phyloP scores from a whole-genome alignment of 345 rosid species.

The Boechera retrofracta region DNA sequence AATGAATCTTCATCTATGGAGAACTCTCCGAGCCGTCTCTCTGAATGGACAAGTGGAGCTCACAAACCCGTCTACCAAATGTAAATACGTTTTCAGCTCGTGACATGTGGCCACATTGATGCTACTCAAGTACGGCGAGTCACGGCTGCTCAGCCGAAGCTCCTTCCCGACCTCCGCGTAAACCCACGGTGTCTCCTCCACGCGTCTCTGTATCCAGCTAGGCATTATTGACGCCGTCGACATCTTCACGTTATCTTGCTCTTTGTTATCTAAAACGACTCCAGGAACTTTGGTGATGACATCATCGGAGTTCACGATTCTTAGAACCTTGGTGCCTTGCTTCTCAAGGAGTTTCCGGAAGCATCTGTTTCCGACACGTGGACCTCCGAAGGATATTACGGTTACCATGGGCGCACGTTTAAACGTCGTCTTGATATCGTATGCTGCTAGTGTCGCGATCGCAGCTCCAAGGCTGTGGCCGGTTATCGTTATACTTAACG shows the following conservation, averaged over 20 bases:
- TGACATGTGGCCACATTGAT: constrained; percentile 80
- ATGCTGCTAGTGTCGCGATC: constrained; percentile 75
- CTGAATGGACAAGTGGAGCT: constrained; percentile 77
- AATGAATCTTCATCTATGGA: constrained; percentile 22
- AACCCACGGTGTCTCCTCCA: constrained; percentile 68
- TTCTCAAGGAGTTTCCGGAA: constrained; percentile 66
- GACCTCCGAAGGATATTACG: constrained; percentile 92
- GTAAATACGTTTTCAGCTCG: constrained; percentile 78
- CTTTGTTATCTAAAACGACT: constrained; percentile 58
- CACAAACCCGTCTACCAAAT: constrained; percentile 68
- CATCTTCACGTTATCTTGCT: constrained; percentile 27
- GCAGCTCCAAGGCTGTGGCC: constrained; percentile 98
- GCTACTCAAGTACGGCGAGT: constrained; percentile 62
- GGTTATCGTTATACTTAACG: constrained; percentile 80
- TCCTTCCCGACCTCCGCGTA: constrained; percentile 88
- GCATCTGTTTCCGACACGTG: constrained; percentile 82
- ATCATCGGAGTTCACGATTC: constrained; percentile 91
- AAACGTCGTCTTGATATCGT: constrained; percentile 69
- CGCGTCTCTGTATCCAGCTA: constrained; percentile 63
- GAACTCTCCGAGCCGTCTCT: constrained; percentile 57
- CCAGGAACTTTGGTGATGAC: constrained; percentile 89
- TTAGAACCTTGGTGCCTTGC: constrained; percentile 71
- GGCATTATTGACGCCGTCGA: constrained; percentile 48
- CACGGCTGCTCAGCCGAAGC: constrained; percentile 67
- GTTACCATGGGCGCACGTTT: constrained; percentile 64